These are phyloP conservation scores for Epichloe aotearoae DNA, from an alignment of 2,329 filamentous ascomycete species.

Conservation along the genomic window DNA sequence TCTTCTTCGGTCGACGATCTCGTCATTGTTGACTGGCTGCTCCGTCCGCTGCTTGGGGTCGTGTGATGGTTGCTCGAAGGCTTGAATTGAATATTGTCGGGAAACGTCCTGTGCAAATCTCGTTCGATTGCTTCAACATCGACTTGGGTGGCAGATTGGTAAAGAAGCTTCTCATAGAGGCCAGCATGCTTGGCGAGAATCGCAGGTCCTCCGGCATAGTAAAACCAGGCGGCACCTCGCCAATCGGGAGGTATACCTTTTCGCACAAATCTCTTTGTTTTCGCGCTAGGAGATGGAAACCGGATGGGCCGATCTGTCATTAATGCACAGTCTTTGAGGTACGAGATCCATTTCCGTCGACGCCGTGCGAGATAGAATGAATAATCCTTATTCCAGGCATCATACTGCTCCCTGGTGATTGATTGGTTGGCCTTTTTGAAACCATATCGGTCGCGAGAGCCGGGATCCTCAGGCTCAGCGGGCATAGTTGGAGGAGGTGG, in stretches of 20 bases:
- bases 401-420: conserved; percentile 63
- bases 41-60: conserved; percentile 17
- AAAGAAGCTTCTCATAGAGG: conserved; percentile 59
- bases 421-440: conserved; percentile 83
- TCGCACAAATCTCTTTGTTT: conserved; percentile 78
- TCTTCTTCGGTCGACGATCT: conserved; percentile 20
- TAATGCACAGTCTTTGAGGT: conserved; percentile 65
- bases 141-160: conserved; percentile 49
- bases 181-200: conserved; percentile 64
- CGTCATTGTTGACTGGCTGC: conserved; percentile 25
- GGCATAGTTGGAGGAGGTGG: conserved; percentile 10
- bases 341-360: conserved; percentile 66
- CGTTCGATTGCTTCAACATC: conserved; percentile 87
- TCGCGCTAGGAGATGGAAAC: conserved; percentile 69
- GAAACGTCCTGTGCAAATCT: conserved; percentile 86
- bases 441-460: conserved; percentile 66
- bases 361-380: conserved; percentile 61
- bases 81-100: conserved; percentile 86
- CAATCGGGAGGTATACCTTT: conserved; percentile 92
- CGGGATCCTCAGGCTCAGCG: conserved; percentile 32
- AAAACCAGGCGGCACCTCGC: conserved; percentile 95
- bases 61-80: conserved; percentile 32
- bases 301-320: conserved; percentile 57
- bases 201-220: conserved; percentile 77
- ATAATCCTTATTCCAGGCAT: conserved; percentile 68